Evolutionary conservation across 2,329 filamentous ascomycete genomes (phyloP).

Genomic region (Herpotrichia juniperi): DNA sequence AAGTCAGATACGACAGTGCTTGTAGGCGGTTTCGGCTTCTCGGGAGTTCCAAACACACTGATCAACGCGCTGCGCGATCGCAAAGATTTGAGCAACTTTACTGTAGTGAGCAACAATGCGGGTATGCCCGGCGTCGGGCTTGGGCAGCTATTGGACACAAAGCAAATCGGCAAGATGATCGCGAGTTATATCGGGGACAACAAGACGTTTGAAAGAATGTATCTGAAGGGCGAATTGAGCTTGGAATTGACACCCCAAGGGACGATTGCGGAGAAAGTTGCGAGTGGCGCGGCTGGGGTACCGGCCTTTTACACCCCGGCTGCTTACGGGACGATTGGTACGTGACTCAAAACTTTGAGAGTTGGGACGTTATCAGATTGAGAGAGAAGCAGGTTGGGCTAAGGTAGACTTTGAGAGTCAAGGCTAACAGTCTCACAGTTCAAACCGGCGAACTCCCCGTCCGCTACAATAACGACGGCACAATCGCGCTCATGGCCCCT

Average conservation of each 20-base stretch:
- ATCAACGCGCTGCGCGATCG: conserved; percentile 47
- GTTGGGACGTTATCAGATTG: neutral
- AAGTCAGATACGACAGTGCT: conserved; percentile 44
- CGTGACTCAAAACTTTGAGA: conserved; percentile 2
- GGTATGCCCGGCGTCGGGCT: conserved; percentile 73
- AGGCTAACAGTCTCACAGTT: conserved; percentile 42
- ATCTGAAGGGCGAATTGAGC: conserved; percentile 74
- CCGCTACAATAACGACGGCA: conserved; percentile 64
- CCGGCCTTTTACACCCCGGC: conserved; percentile 83
- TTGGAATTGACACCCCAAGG: conserved; percentile 80
- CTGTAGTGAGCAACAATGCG: conserved; percentile 82
- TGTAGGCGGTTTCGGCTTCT: conserved; percentile 47
- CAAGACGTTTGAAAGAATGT: conserved; percentile 76
- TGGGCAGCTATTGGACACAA: conserved; percentile 69
- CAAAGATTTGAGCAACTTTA: conserved; percentile 56
- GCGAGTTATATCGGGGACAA: conserved; percentile 79
- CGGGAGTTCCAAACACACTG: conserved; percentile 46
- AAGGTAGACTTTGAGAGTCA: no score
- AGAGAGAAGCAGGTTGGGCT: neutral
- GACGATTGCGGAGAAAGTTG: conserved; percentile 73
- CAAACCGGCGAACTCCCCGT: conserved; percentile 73
- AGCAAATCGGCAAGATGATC: conserved; percentile 74
- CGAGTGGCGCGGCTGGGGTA: conserved; percentile 76
- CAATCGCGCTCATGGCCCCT: conserved; percentile 67
- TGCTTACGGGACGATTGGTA: conserved; percentile 64